These are phyloP conservation scores for Venturia aucupariae DNA, from an alignment of 2,329 filamentous ascomycete genomes.

Conservation along the genomic window DNA sequence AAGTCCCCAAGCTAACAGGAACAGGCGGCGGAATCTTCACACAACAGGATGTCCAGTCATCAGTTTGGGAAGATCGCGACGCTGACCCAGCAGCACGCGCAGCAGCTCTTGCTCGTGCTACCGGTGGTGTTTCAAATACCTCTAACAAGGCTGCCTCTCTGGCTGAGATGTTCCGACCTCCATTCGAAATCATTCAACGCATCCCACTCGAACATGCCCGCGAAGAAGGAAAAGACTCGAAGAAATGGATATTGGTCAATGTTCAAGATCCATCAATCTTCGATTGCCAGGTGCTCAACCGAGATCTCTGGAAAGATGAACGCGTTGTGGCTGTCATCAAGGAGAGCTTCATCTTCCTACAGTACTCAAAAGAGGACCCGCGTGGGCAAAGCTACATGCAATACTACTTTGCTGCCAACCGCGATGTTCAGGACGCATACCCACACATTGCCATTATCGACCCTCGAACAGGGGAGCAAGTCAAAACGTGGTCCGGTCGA, in stretches of 20 bases:
- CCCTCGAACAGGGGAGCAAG: conserved; percentile 88
- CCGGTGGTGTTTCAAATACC: conserved; percentile 55
- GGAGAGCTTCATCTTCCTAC: conserved; percentile 93
- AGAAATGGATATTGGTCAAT: conserved; percentile 95
- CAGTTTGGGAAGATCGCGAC: conserved; percentile 50
- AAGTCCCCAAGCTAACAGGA: neutral
- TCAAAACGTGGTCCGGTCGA: conserved; percentile 87
- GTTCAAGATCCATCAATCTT: conserved; percentile 91
- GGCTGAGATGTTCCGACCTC: conserved; percentile 85
- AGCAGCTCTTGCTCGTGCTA: conserved; percentile 48
- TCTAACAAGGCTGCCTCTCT: conserved; percentile 67
- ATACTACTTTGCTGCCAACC: conserved; percentile 75
- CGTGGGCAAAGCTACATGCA: conserved; percentile 72
- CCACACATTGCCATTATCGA: conserved; percentile 95
- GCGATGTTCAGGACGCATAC: conserved; percentile 76
- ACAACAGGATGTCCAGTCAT: conserved; percentile 45
- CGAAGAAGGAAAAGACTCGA: conserved; percentile 71
- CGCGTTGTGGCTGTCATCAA: conserved; percentile 69
- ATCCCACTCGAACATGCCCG: conserved; percentile 77
- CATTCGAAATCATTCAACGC: conserved; percentile 77
- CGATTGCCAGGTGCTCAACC: conserved; percentile 86
- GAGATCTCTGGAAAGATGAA: conserved; percentile 90
- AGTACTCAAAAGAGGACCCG: conserved; percentile 80
- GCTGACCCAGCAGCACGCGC: conserved; percentile 36
- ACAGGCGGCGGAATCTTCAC: conserved; percentile 58